Conservation (phyloP, 306 rosid genomes). For the Lathyrus oleraceus region DNA sequence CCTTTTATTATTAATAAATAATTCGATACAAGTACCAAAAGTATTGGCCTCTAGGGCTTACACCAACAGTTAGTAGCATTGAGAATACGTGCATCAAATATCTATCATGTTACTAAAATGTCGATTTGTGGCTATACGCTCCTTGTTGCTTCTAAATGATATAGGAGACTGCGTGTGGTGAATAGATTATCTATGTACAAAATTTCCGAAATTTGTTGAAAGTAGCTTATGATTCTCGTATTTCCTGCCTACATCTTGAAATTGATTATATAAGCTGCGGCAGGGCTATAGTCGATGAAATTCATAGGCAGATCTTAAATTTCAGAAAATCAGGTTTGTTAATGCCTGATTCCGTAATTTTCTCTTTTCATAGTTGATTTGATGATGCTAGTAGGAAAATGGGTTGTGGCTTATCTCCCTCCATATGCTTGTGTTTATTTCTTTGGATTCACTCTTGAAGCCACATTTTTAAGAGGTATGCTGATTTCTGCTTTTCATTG, state of each 20-base stretch:
- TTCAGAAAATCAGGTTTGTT: slow-evolving; percentile 61
- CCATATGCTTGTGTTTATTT: slow-evolving; percentile 19
- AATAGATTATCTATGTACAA: slow-evolving; percentile 66
- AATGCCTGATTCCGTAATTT: too few relatives aligned
- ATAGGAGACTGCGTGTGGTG: too few relatives aligned
- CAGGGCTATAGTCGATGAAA: slow-evolving; percentile 89
- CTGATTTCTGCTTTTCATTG: slow-evolving; percentile 16
- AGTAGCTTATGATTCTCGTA: slow-evolving; percentile 85
- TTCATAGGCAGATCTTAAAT: slow-evolving; percentile 75
- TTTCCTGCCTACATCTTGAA: slow-evolving; percentile 71
- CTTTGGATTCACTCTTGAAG: too few relatives aligned
- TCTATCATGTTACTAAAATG: too few relatives aligned
- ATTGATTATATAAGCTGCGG: slow-evolving; percentile 75
- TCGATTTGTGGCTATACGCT: too few relatives aligned
- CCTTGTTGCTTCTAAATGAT: too few relatives aligned
- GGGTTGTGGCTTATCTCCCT: slow-evolving; percentile 74
- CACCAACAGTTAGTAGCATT: too few relatives aligned
- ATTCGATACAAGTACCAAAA: too few relatives aligned
- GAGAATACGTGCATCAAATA: too few relatives aligned
- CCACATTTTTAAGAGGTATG: slow-evolving; percentile 47
- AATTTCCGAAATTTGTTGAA: slow-evolving; percentile 79
- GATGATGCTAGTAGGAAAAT: slow-evolving; percentile 51
- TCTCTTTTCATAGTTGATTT: too few relatives aligned
- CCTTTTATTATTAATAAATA: too few relatives aligned
- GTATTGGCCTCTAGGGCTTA: too few relatives aligned